These are phyloP conservation scores for Penicillium crystallinum DNA, from an alignment of 495 filamentous ascomycete species.

Conservation along the genomic window DNA sequence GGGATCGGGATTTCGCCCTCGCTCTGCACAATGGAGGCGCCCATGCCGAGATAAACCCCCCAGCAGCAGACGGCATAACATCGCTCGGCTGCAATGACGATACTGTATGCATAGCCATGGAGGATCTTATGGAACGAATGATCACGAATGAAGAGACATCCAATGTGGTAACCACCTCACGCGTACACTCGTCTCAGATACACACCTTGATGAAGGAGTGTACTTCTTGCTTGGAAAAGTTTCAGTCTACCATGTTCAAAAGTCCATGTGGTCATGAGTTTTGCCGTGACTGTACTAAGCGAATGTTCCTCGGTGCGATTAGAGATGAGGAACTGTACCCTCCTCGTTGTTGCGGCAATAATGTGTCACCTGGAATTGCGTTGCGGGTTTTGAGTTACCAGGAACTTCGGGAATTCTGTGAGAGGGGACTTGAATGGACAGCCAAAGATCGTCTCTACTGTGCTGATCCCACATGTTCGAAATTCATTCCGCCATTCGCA, in stretches of 20 bases:
- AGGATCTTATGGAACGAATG: background rate
- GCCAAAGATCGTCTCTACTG: conserved; percentile 17
- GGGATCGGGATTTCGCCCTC: background rate
- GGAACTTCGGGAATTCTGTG: conserved; percentile 9
- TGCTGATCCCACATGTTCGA: conserved; percentile 14
- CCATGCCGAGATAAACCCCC: background rate
- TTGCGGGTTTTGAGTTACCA: conserved; percentile 4
- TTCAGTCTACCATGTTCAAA: background rate
- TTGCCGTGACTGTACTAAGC: conserved; percentile 10
- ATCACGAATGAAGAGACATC: background rate
- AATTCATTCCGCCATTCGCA: conserved; percentile 13
- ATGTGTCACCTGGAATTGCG: conserved; percentile 1
- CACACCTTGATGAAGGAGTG: background rate
- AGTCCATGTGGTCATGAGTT: conserved; percentile 11
- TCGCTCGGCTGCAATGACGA: background rate
- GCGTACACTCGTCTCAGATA: background rate
- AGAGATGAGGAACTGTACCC: conserved; percentile 22
- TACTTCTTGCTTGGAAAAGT: conserved; percentile 7
- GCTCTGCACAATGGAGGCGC: background rate
- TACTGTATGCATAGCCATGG: background rate
- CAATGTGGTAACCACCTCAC: background rate
- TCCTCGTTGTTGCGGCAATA: conserved; percentile 11
- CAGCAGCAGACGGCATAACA: background rate
- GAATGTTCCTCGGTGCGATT: conserved; percentile 15
- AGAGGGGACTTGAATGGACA: conserved; percentile 15